Evolutionary conservation across 2,329 filamentous ascomycete species (phyloP).

Genomic region (Dryadomyces quercus-mongolicae): DNA sequence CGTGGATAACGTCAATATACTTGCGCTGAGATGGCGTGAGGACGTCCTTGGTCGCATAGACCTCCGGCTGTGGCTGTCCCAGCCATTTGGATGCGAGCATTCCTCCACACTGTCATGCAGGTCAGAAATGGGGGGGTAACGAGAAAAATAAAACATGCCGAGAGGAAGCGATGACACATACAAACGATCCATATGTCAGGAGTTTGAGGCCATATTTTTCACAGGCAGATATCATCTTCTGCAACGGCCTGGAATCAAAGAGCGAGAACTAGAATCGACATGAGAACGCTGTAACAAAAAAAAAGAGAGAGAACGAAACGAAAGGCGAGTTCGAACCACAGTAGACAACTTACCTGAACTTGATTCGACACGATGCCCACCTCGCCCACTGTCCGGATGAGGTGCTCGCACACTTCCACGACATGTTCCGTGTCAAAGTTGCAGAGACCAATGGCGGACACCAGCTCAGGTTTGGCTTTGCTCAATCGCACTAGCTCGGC

Average conservation of each 20-base stretch:
- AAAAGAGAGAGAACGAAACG: background rate
- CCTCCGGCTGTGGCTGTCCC: conserved; percentile 16
- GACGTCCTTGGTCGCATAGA: conserved; percentile 17
- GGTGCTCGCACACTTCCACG: conserved; percentile 20
- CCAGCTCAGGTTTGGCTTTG: conserved; percentile 16
- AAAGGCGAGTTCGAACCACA: too few relatives aligned
- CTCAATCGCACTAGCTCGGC: conserved; percentile 18
- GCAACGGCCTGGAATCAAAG: conserved; percentile 19
- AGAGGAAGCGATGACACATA: conserved; percentile 10
- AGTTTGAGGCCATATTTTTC: conserved; percentile 19
- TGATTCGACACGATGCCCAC: conserved; percentile 22
- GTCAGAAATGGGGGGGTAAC: background rate
- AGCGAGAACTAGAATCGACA: conserved; percentile 19
- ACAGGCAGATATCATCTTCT: conserved; percentile 17
- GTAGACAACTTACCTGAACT: conserved; percentile 17
- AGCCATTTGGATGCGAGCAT: conserved; percentile 23
- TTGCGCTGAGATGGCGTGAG: conserved; percentile 26
- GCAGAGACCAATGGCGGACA: conserved; percentile 21
- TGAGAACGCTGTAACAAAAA: background rate
- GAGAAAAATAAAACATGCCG: background rate
- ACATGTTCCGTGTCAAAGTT: conserved; percentile 22
- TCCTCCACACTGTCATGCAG: conserved; percentile 19
- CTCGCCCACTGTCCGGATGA: conserved; percentile 16
- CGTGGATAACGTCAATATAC: conserved; percentile 20
- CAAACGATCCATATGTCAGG: conserved; percentile 22